A percentile compares a stretch with the other conserved stretches of the same genome.
Evolutionary conservation across 306 rosid species (phyloP).

Genomic region (Quercus gilva): DNA sequence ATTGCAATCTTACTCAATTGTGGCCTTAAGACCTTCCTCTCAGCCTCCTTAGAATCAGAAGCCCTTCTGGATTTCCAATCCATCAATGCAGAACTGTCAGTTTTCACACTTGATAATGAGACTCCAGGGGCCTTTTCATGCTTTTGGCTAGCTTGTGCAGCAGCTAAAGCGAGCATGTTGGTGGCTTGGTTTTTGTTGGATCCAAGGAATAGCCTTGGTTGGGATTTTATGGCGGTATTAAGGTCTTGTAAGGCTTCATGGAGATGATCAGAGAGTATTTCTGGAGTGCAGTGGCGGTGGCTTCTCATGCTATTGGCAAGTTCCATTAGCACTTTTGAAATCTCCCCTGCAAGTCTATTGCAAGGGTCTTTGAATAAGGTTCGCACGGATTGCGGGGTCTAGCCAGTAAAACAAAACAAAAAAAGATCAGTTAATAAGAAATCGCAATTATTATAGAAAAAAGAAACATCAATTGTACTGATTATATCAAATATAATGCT

Average conservation of each 20-base stretch:
- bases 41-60: constrained; percentile 46
- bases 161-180: constrained; percentile 68
- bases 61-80: constrained; percentile 69
- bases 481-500: not conserved
- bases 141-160: constrained; percentile 52
- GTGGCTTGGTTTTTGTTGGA: constrained; percentile 51
- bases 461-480: not conserved
- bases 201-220: constrained; percentile 93
- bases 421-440: not conserved
- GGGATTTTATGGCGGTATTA: constrained; percentile 81
- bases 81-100: constrained; percentile 69
- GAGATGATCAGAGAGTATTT: constrained; percentile 88
- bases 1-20: constrained; percentile 80
- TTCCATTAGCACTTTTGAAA: constrained; percentile 72
- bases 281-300: constrained; percentile 87
- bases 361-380: constrained; percentile 86
- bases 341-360: constrained; percentile 65
- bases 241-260: constrained; percentile 88
- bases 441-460: not conserved
- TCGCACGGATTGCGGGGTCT: constrained; percentile 82
- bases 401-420: not conserved
- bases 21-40: constrained; percentile 61
- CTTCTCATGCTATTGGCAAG: constrained; percentile 72
- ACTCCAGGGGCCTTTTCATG: constrained; percentile 34
- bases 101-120: constrained; percentile 71